Evolutionary conservation across 768 basidiomycete species (phyloP).

Genomic region (Suillus discolor): DNA sequence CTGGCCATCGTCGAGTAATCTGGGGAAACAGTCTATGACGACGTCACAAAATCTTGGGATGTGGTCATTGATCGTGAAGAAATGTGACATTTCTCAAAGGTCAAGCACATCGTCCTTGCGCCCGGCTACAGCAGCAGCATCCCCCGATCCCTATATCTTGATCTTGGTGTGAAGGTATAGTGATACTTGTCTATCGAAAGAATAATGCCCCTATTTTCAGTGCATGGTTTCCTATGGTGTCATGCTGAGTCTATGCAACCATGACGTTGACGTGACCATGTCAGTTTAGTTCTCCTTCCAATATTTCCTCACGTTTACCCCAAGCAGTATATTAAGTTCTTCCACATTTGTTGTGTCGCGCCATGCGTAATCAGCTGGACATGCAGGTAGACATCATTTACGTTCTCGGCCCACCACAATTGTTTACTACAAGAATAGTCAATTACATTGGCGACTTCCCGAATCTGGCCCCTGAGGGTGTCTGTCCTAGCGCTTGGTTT

Average conservation of each 20-base stretch:
- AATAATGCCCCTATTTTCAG: conserved; percentile 15
- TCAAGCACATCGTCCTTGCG: conserved; percentile 58
- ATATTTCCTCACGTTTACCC: conserved; percentile 24
- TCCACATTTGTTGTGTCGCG: conserved; percentile 29
- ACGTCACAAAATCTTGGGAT: conserved; percentile 42
- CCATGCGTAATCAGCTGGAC: conserved; percentile 10
- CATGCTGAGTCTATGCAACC: conserved; percentile 33
- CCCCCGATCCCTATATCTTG: conserved; percentile 47
- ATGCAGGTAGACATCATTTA: conserved; percentile 17
- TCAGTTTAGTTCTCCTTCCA: conserved; percentile 4
- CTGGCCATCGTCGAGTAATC: conserved; percentile 53
- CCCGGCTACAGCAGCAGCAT: conserved; percentile 53
- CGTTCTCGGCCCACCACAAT: not conserved
- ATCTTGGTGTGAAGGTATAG: conserved; percentile 43
- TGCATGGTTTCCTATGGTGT: conserved; percentile 43
- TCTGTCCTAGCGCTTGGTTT: conserved; percentile 36
- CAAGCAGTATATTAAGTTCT: conserved; percentile 30
- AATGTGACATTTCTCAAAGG: conserved; percentile 34
- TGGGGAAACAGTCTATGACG: conserved; percentile 34
- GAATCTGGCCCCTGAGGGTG: conserved; percentile 40
- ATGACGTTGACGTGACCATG: conserved; percentile 33
- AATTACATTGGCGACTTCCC: conserved; percentile 30
- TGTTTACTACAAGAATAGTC: conserved; percentile 15
- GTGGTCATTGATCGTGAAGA: conserved; percentile 38
- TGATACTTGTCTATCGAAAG: conserved; percentile 2